Base-by-base conservation (phyloP, 768 basidiomycete genomes). In the Hydnomerulius pinastri region DNA sequence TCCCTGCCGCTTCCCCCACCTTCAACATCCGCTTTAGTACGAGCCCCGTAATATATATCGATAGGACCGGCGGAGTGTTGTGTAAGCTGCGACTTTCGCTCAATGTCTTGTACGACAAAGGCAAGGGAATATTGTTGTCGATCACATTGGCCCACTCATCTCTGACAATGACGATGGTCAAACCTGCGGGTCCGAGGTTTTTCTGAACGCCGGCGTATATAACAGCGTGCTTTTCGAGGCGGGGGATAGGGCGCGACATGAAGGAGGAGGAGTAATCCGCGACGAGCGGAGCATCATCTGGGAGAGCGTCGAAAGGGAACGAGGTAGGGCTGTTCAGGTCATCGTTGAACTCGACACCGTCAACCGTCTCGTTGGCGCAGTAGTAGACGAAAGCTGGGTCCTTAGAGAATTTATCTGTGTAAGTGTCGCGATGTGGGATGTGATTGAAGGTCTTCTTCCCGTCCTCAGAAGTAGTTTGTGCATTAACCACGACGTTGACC, bases 361-460 rank as follows among this genome's bases (percentile, higher is more conserved):
- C 87, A 50, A 98, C 89, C 12, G 97, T 99, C 76, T 99, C 97
- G 77, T 99, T 99, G 69, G 97, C 97, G 79, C 97, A 99, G 74
- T 97, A 98, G 74, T 96, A 98, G 51, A 98, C 86, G 58, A 95
- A 79, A 23, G 90, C 95, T 12, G 96, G 86, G 64, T 85, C 79
- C n/a, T 71, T 55, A 7, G 88, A 87, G 74, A 98, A 92, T 9
- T 71, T 65, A 21, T 61, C 44, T 42, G n/a, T 50, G 79, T 88
- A 98, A 46, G 79, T 77, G 46, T 75, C 71, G 64, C 82, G 83
- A 10, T 83, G 73, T 8, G 97, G 94, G 64, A 98, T 82, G 55
- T 80, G 82, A 57, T 92, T 86, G 69, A 87, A 90, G 0, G 84
- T 74, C 64, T 87, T 75, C 65, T 86, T 81, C 28, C 63, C 63